These are phyloP conservation scores for Pseudopithomyces chartarum DNA, from an alignment of 2,329 filamentous ascomycete species.

Conservation along the genomic window DNA sequence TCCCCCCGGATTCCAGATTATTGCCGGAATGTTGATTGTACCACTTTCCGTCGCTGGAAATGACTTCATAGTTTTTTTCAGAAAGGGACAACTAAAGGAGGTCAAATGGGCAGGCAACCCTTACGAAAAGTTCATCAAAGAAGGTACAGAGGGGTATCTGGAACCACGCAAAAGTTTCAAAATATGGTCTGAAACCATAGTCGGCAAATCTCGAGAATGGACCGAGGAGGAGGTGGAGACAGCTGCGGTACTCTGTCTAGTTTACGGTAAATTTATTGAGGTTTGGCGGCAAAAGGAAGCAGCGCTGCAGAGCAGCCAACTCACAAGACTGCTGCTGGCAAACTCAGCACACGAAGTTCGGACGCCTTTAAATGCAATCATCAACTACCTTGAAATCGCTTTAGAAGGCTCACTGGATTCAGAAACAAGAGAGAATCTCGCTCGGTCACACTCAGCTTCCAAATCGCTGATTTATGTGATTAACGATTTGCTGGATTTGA, in stretches of 20 bases:
- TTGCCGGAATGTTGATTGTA: conserved; percentile 81
- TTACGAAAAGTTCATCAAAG: conserved; percentile 76
- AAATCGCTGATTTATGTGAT: conserved; percentile 94
- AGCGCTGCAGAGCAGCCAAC: conserved; percentile 77
- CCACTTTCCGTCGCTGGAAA: conserved; percentile 75
- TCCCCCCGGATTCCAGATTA: conserved; percentile 74
- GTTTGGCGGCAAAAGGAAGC: conserved; percentile 92
- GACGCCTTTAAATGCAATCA: conserved; percentile 89
- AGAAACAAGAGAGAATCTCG: conserved; percentile 83
- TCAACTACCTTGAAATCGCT: conserved; percentile 92
- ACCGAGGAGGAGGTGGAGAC: conserved; percentile 88
- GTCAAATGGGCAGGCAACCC: conserved; percentile 88
- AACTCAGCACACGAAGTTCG: conserved; percentile 93
- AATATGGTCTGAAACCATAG: conserved; percentile 78
- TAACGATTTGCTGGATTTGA: conserved; percentile 87
- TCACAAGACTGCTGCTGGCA: conserved; percentile 78
- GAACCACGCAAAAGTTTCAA: conserved; percentile 82
- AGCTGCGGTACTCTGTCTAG: conserved; percentile 81
- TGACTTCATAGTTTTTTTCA: conserved; percentile 91
- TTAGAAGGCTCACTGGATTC: conserved; percentile 78
- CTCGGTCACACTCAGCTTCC: conserved; percentile 85
- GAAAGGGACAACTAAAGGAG: conserved; percentile 74
- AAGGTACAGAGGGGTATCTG: conserved; percentile 73
- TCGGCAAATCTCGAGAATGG: conserved; percentile 87
- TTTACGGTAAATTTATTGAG: conserved; percentile 89